Conservation (phyloP, 2,329 filamentous ascomycete genomes). For the Proliferodiscus dingleyae region DNA sequence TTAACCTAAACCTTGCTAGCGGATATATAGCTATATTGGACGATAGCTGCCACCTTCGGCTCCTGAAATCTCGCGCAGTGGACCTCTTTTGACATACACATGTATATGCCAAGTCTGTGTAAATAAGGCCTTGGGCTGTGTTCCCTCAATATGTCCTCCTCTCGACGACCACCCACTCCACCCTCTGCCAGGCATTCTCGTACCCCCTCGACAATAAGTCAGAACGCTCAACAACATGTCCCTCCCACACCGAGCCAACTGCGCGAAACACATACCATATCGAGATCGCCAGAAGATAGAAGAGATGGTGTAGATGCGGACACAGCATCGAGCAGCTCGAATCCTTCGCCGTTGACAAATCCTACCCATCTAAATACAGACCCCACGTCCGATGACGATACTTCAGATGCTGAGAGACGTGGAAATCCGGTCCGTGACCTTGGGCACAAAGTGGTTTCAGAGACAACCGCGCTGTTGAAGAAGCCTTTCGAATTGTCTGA, state of each 20-base stretch:
- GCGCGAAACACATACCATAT: slow-evolving; percentile 20
- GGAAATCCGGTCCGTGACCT: slow-evolving; percentile 3
- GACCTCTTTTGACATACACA: too few relatives aligned
- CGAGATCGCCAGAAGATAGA: slow-evolving; percentile 15
- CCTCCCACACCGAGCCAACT: slow-evolving; percentile 20
- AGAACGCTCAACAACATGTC: slow-evolving; percentile 13
- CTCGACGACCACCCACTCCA: slow-evolving; percentile 2
- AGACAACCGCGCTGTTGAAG: slow-evolving; percentile 50
- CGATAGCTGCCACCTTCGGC: too few relatives aligned
- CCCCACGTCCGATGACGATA: slow-evolving; percentile 13
- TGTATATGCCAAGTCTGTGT: background rate
- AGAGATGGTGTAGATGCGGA: background rate
- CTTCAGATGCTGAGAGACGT: slow-evolving; percentile 6
- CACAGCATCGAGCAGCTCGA: slow-evolving; percentile 17
- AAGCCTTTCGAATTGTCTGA: slow-evolving; percentile 28
- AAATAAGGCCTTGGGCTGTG: background rate
- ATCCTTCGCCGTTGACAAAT: slow-evolving; percentile 19
- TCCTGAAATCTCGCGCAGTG: too few relatives aligned
- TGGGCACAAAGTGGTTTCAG: slow-evolving; percentile 31
- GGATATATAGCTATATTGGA: too few relatives aligned
- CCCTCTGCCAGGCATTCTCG: slow-evolving; percentile 2
- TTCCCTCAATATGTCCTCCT: slow-evolving; percentile 5
- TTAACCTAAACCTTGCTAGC: too few relatives aligned
- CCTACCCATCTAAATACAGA: slow-evolving; percentile 18
- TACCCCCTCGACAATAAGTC: slow-evolving; percentile 2